Evolutionary conservation across 495 filamentous ascomycete genomes (phyloP).

Genomic region (Bombardia bombarda): DNA sequence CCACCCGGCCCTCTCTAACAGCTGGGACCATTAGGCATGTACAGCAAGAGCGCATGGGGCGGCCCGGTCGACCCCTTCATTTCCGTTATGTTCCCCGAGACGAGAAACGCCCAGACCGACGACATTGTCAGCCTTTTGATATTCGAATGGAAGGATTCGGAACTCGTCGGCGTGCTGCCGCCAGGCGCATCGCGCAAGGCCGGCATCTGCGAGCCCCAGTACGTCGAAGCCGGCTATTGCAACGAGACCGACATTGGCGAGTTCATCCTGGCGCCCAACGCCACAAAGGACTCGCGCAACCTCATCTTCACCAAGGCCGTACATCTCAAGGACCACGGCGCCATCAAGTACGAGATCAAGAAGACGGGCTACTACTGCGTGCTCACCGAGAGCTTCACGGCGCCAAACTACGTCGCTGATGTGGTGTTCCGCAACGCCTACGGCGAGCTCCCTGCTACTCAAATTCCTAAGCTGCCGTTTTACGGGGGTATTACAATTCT

Average conservation of each 20-base stretch:
- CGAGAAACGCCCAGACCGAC: slow-evolving; percentile 42
- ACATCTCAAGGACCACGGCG: slow-evolving; percentile 64
- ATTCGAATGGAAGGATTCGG: slow-evolving; percentile 86
- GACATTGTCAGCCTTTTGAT: slow-evolving; percentile 81
- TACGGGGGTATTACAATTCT: slow-evolving; percentile 92
- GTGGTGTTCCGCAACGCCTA: slow-evolving; percentile 93
- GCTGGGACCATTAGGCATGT: slow-evolving; percentile 69
- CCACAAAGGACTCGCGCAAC: slow-evolving; percentile 56
- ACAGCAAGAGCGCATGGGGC: slow-evolving; percentile 82
- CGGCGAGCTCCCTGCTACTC: slow-evolving; percentile 87
- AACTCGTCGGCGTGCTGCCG: slow-evolving; percentile 58
- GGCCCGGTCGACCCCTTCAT: slow-evolving; percentile 86
- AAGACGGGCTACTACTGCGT: slow-evolving; percentile 97
- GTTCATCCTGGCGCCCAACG: slow-evolving; percentile 73
- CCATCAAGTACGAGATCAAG: slow-evolving; percentile 72
- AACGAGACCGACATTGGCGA: slow-evolving; percentile 66
- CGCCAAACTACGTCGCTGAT: slow-evolving; percentile 62
- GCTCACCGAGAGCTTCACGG: slow-evolving; percentile 58
- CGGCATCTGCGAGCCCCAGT: slow-evolving; percentile 67
- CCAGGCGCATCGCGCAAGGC: slow-evolving; percentile 42
- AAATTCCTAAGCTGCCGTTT: slow-evolving; percentile 96
- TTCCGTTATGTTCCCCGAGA: slow-evolving; percentile 67
- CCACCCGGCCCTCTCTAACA: slow-evolving; percentile 13
- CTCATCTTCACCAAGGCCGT: slow-evolving; percentile 71
- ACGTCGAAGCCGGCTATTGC: slow-evolving; percentile 62